phyloP scores from a whole-genome alignment of 1,284 basidiomycete species.

The Trichosporon sp. region DNA sequence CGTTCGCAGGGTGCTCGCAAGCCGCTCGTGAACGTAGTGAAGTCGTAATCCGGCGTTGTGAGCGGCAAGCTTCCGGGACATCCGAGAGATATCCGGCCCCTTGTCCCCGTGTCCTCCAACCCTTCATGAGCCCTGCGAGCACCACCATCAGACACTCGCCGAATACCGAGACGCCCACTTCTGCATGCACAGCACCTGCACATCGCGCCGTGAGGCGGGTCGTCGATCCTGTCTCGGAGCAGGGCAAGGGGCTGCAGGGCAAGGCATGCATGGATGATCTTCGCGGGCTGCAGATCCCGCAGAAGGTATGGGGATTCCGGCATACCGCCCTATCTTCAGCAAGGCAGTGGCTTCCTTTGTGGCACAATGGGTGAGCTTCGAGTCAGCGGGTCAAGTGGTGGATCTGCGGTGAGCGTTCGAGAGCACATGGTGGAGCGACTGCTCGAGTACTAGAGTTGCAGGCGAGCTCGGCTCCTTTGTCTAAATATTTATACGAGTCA shows the following conservation, averaged over 20 bases:
- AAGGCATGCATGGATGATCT: not conserved
- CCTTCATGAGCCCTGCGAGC: not conserved
- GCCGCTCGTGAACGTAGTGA: not conserved
- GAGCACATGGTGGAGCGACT: no score
- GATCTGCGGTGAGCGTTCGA: not conserved
- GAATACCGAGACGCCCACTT: not conserved
- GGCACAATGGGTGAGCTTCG: not conserved
- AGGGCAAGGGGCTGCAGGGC: not conserved
- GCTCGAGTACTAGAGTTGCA: no score
- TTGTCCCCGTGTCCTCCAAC: not conserved
- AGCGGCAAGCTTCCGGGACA: not conserved
- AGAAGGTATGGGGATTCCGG: not conserved
- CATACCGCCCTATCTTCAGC: not conserved
- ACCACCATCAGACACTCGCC: not conserved
- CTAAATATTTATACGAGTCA: no score
- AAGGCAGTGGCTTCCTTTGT: not conserved
- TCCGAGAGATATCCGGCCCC: conserved; percentile 1
- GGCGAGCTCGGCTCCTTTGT: no score
- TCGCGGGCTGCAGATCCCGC: not conserved
- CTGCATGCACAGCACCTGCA: not conserved
- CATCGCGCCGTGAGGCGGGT: not conserved
- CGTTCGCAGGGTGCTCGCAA: not conserved
- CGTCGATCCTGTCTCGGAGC: not conserved
- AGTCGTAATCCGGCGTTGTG: not conserved
- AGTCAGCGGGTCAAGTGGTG: no score